Evolutionary conservation across 495 filamentous ascomycete species (phyloP).

Genomic region (Tuber borchii): DNA sequence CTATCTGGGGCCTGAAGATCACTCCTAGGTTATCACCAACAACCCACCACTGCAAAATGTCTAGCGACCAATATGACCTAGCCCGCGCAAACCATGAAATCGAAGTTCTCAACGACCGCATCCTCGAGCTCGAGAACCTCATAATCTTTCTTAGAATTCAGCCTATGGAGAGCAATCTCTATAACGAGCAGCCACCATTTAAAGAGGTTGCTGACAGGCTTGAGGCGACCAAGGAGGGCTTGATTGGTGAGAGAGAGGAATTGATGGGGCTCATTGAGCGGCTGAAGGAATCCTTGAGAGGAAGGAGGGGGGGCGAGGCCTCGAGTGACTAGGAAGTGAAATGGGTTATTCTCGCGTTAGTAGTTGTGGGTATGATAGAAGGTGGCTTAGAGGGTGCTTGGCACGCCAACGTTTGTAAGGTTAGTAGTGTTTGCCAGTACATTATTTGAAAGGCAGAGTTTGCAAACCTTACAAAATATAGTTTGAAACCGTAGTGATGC

Average conservation of each 20-base stretch:
- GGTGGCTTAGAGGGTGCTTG: not conserved
- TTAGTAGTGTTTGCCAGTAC: too few relatives aligned
- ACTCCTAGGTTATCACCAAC: not conserved
- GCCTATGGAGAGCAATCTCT: not conserved
- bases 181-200: not conserved
- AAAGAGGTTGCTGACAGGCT: not conserved
- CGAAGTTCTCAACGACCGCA: not conserved
- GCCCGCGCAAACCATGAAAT: not conserved
- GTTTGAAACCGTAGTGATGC: too few relatives aligned
- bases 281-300: not conserved
- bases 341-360: not conserved
- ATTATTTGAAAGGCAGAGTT: too few relatives aligned
- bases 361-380: not conserved
- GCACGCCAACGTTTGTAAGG: too few relatives aligned
- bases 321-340: not conserved
- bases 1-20: not conserved
- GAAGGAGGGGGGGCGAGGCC: not conserved
- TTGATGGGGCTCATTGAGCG: not conserved
- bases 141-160: not conserved
- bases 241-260: not conserved
- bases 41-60: not conserved
- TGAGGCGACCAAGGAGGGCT: not conserved
- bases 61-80: not conserved
- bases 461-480: too few relatives aligned
- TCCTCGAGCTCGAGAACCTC: not conserved